Evolutionary conservation across 2,329 filamentous ascomycete species (phyloP).

Genomic region (Colletotrichum sansevieriae): DNA sequence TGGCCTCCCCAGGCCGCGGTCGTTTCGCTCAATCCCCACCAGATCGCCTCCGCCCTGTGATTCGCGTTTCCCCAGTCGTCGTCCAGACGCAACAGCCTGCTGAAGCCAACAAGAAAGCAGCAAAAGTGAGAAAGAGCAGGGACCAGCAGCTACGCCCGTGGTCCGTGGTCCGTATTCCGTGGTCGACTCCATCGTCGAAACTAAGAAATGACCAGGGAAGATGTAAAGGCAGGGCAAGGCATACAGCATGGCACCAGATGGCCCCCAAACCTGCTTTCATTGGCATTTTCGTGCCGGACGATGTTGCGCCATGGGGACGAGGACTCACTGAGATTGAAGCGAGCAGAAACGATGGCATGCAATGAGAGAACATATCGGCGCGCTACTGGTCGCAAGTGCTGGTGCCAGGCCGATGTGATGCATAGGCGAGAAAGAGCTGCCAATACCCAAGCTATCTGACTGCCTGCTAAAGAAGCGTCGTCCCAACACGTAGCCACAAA

Average conservation of each 20-base stretch:
- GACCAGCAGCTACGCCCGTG: conserved; percentile 27
- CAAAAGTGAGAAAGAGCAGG: conserved; percentile 20
- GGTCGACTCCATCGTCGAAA: conserved; percentile 27
- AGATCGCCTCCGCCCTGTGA: conserved; percentile 40
- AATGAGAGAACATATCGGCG: conserved; percentile 24
- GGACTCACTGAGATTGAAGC: background rate
- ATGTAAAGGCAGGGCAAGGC: conserved; percentile 16
- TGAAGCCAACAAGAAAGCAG: conserved; percentile 35
- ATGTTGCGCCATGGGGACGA: conserved; percentile 10
- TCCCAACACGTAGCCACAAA: conserved; percentile 40
- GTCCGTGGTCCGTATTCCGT: conserved; percentile 35
- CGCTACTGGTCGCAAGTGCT: conserved; percentile 40
- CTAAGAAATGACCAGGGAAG: conserved; percentile 11
- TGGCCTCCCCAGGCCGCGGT: conserved; percentile 38
- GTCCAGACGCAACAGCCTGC: conserved; percentile 18
- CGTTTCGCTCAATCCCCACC: conserved; percentile 39
- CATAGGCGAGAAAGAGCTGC: conserved; percentile 21
- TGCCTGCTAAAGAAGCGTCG: conserved; percentile 40
- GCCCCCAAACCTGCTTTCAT: conserved; percentile 27
- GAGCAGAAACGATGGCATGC: conserved; percentile 19
- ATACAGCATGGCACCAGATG: conserved; percentile 10
- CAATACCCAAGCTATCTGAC: conserved; percentile 18
- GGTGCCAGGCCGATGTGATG: conserved; percentile 38
- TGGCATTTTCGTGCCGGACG: conserved; percentile 4
- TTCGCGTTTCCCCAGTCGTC: conserved; percentile 40